Evolutionary conservation across 1,284 basidiomycete genomes (phyloP), one percentile per base, ranked within the genome.

Genomic region (Mycena sp.): DNA sequence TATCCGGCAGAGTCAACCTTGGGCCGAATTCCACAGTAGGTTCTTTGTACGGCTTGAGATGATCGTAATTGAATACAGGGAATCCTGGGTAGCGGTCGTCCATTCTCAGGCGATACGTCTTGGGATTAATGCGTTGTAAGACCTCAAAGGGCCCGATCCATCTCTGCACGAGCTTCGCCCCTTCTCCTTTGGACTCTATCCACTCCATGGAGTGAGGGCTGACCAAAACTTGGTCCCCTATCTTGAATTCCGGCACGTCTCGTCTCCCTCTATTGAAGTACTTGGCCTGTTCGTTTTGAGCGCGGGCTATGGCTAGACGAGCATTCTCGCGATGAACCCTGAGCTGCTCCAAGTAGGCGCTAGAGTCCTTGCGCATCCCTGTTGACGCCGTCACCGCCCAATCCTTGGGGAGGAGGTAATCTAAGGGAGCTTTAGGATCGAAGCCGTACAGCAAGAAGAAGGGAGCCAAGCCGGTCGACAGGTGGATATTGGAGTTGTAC

Each of bases 1-100:
- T 30, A 13, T 62, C 60, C 0, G 60, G 60, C 10, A 62, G 3
- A 3, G 22, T 18, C 4, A 22, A 25, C 4, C 60, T 10, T 3
- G n/a, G 7, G 1, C 60, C 60, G 0, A 62, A 18, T 16, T 62
- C 22, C 10, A 3, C 16, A 0, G 5, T 4, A 4, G 41, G n/a
- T 30, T 62, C 60, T 9, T 14, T 7, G 41, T 62, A 62, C 2
- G 60, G 60, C 11, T 62, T 48, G n/a, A 62, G 41, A n/a, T 62
- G 56, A 6, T 48, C 18, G 7, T 16, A n/a, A 13, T 48, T 48
- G 18, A 48, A 48, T 7, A 48, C 20, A 8, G 46, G 46, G 13
- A 48, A 48, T 18, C 46, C 46, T 3, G 46, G 46, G 18, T 48
- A 48, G 8, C 18, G 13, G 46, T 48, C 46, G 7, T 48, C 18